Conservation (phyloP, 2,329 filamentous ascomycete genomes). For the Blumeria graminis region DNA sequence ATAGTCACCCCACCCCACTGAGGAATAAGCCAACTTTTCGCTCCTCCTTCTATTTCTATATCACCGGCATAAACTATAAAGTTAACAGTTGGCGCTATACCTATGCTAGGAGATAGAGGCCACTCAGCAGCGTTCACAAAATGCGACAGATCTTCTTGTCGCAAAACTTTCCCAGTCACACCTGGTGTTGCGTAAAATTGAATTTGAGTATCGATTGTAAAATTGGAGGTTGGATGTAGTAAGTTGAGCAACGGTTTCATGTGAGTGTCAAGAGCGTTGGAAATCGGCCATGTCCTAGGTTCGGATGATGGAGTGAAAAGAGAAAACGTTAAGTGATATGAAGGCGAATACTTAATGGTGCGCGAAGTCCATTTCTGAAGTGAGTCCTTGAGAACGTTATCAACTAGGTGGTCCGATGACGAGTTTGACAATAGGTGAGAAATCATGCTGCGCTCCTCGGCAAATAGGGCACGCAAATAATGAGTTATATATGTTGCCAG, state of each 20-base stretch:
- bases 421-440: conserved; percentile 44
- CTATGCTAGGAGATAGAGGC: conserved; percentile 86
- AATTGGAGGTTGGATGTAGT: conserved; percentile 68
- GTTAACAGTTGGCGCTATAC: conserved; percentile 79
- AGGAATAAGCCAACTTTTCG: conserved; percentile 66
- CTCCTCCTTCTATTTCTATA: conserved; percentile 20
- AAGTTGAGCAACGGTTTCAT: conserved; percentile 60
- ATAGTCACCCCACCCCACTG: conserved; percentile 76
- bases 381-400: conserved; percentile 25
- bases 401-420: conserved; percentile 22
- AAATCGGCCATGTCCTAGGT: conserved; percentile 81
- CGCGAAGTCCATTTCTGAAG: conserved; percentile 51
- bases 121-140: conserved; percentile 98
- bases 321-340: conserved; percentile 89
- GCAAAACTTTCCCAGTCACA: conserved; percentile 36
- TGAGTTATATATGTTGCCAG: conserved; percentile 56
- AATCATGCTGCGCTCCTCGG: conserved; percentile 72
- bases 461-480: conserved; percentile 54
- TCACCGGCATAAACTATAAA: conserved; percentile 76
- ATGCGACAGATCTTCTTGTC: conserved; percentile 67
- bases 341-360: conserved; percentile 74
- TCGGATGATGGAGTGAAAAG: conserved; percentile 59
- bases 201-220: conserved; percentile 88
- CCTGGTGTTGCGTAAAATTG: conserved; percentile 67
- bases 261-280: conserved; percentile 56